Conservation (phyloP, 1,139 yeast genomes). For the Magnusiomyces fungicola region DNA sequence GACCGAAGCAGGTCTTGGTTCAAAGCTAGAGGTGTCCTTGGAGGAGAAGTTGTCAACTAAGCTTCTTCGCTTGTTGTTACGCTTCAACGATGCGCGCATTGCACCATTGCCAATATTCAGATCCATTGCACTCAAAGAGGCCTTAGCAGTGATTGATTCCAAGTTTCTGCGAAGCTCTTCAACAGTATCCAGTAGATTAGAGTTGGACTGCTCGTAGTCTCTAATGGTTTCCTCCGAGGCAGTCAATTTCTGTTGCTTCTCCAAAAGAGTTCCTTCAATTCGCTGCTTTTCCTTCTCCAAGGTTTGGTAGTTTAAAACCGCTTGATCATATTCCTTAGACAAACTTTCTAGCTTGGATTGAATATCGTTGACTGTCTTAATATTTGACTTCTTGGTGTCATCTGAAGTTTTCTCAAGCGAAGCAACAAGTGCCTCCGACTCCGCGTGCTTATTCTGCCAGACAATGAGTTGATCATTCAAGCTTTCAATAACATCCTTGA, state of each 20-base stretch:
- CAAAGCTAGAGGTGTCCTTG: conserved; percentile 25
- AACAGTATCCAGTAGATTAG: conserved; percentile 51
- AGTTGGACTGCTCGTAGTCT: conserved; percentile 27
- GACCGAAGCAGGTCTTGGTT: conserved; percentile 34
- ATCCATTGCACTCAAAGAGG: conserved; percentile 20
- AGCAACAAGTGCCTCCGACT: conserved; percentile 24
- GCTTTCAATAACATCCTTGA: conserved; percentile 54
- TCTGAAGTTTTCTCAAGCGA: conserved; percentile 45
- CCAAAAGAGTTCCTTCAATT: conserved; percentile 48
- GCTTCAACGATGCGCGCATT: conserved; percentile 23
- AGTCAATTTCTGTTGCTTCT: conserved; percentile 52
- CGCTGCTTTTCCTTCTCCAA: conserved; percentile 57
- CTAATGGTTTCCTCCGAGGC: conserved; percentile 26
- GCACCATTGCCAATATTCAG: conserved; percentile 11
- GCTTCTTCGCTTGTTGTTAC: conserved; percentile 30
- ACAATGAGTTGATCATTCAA: conserved; percentile 35
- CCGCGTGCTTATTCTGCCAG: conserved; percentile 30
- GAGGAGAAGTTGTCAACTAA: conserved; percentile 21
- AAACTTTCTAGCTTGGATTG: conserved; percentile 40
- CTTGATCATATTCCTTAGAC: conserved; percentile 53
- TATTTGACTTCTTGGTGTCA: conserved; percentile 47
- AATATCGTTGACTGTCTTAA: conserved; percentile 44
- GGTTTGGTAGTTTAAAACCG: conserved; percentile 56
- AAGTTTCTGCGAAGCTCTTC: conserved; percentile 63
- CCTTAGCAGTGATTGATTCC: conserved; percentile 33